These are phyloP conservation scores for Aspergillus fumigatus DNA, from an alignment of 2,329 filamentous ascomycete species.

Conservation along the genomic window DNA sequence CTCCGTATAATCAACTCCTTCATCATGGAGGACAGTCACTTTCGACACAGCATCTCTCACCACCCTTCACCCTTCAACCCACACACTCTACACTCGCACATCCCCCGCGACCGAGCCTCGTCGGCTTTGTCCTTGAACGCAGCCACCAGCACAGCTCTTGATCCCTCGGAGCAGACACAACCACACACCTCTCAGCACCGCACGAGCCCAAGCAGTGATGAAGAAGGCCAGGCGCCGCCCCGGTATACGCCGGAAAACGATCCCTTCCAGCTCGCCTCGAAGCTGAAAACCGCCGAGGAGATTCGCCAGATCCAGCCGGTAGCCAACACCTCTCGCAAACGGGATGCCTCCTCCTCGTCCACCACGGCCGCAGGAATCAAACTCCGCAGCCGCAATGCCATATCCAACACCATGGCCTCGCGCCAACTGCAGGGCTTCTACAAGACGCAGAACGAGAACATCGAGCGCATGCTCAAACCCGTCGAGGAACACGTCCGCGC, in stretches of 20 bases:
- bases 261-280: slow-evolving; percentile 72
- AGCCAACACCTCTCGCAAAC: slow-evolving; percentile 75
- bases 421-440: slow-evolving; percentile 70
- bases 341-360: slow-evolving; percentile 29
- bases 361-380: slow-evolving; percentile 39
- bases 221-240: slow-evolving; percentile 47
- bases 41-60: slow-evolving; percentile 26
- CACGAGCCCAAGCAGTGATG: slow-evolving; percentile 29
- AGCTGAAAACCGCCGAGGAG: slow-evolving; percentile 72
- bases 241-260: slow-evolving; percentile 64
- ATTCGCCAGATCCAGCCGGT: slow-evolving; percentile 63
- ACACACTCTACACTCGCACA: slow-evolving; percentile 10
- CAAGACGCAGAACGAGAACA: slow-evolving; percentile 85
- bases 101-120: background rate
- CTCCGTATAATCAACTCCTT: background rate
- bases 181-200: slow-evolving; percentile 19
- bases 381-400: slow-evolving; percentile 18
- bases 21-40: slow-evolving; percentile 24
- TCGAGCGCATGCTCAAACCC: slow-evolving; percentile 83
- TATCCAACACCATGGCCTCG: slow-evolving; percentile 5
- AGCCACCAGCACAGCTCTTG: slow-evolving; percentile 41
- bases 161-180: slow-evolving; percentile 20
- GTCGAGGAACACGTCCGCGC: slow-evolving; percentile 86
- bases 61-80: slow-evolving; percentile 23
- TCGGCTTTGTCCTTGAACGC: slow-evolving; percentile 22